Conservation (phyloP, 768 basidiomycete genomes). For the Baorangia bicolor region DNA sequence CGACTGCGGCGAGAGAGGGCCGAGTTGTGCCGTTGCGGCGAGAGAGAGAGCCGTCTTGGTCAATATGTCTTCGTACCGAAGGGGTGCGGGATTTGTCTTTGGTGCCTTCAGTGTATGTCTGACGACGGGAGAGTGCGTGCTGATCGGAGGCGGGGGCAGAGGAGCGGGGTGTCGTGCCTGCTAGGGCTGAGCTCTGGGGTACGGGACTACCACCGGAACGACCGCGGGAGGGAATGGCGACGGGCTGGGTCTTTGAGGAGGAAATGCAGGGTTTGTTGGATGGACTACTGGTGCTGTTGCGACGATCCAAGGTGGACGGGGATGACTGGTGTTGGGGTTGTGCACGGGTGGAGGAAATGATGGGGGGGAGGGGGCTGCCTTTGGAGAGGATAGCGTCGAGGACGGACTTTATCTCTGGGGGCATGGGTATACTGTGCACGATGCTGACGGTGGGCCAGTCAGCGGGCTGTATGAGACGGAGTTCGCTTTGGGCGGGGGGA, state of each 20-base stretch:
- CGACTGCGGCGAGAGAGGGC: constrained; percentile 43
- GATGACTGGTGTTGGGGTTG: constrained; percentile 31
- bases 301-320: constrained; percentile 42
- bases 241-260: constrained; percentile 39
- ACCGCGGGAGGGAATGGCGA: constrained; percentile 42
- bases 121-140: constrained; percentile 45
- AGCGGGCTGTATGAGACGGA: constrained; percentile 60
- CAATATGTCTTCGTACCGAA: constrained; percentile 57
- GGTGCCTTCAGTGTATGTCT: constrained; percentile 49
- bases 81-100: constrained; percentile 59
- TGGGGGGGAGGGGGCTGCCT: constrained; percentile 33
- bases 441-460: constrained; percentile 82
- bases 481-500: constrained; percentile 60
- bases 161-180: constrained; percentile 32
- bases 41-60: constrained; percentile 49
- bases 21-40: constrained; percentile 49
- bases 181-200: constrained; percentile 22
- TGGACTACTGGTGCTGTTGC: constrained; percentile 41
- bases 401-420: constrained; percentile 65
- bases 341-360: constrained; percentile 32
- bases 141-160: constrained; percentile 43
- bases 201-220: constrained; percentile 55
- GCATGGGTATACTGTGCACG: constrained; percentile 73
- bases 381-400: constrained; percentile 54
- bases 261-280: constrained; percentile 15